Base-by-base conservation (phyloP, 2,329 filamentous ascomycete genomes). In the Emericellopsis atlantica region DNA sequence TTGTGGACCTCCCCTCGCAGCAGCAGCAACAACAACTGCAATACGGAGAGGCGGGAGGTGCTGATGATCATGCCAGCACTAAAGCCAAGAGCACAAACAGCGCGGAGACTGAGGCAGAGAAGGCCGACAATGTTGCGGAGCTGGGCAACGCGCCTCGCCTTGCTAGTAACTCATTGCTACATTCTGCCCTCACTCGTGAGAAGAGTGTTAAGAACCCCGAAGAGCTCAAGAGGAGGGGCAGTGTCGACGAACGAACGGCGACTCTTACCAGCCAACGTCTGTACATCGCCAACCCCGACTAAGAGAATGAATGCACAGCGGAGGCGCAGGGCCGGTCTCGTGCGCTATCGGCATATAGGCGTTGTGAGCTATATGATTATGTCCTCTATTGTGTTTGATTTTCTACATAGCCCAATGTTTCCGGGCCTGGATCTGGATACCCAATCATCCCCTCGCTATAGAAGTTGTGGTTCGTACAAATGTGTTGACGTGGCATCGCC, bases 251-350 rank as follows among this genome's bases (percentile, higher is more conserved):
- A 60, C 71, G 83, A 53, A 84, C 82, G 5, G 81, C 78, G 61
- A 89, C 84, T 2, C 80, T 92, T 57, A 78, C 74, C 16, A 72
- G 76, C 23, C 79, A 79, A 38, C 74, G 85, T 46, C 70, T 93
- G 44, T 92, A 84, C 59, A 88, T 93, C 54, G 86, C 86, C 51
- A 93, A 93, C 60, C 86, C 86, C 15, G 86, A 92, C 59, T 74
- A 62, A 67, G 45, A 11, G 23, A 31, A 10, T 32, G 23, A 31
- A 10, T 32, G 11, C 14, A 34, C 3, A 22, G 14, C 26, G 26
- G 3, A 29, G 26, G 12, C 26, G 8, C 26, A 29, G 9, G 26
- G 12, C 26, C 12, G 26, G 26, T 29, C 8, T 29, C 26, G 26
- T 29, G 26, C 26, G 26, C 26, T 9, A 29, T 9, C 6, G 26